Percentiles rank a stretch among this genome's conserved stretches.
Evolutionary conservation across 1,284 basidiomycete species (phyloP).

Genomic region (Omphalotus olearius): DNA sequence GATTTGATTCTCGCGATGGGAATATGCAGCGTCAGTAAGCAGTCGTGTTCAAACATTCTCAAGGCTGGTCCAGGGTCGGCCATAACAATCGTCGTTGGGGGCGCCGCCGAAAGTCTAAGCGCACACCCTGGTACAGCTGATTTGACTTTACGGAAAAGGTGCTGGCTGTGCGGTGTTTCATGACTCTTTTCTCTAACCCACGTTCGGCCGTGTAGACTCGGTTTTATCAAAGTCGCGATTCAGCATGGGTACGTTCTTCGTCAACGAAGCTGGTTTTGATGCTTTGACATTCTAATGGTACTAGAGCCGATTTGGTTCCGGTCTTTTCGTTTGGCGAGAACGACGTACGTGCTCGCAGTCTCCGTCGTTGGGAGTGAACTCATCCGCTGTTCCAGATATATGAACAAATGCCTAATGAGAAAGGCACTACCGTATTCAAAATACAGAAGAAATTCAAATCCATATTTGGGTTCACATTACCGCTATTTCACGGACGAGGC

Average conservation of each 20-base stretch:
- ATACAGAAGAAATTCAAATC: constrained; percentile 89
- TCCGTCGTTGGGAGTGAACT: not conserved
- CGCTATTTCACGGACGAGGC: constrained; percentile 89
- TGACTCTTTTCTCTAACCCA: not conserved
- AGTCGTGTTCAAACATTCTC: constrained; percentile 88
- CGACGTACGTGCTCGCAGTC: constrained; percentile 58
- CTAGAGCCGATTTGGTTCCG: constrained; percentile 86
- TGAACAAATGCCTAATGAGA: constrained; percentile 92
- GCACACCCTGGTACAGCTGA: constrained; percentile 95
- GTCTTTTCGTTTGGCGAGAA: constrained; percentile 99
- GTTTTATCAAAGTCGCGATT: constrained; percentile 97
- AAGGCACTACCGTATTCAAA: constrained; percentile 84
- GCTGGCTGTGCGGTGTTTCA: constrained; percentile 13
- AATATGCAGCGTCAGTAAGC: constrained; percentile 88
- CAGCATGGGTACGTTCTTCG: constrained; percentile 68
- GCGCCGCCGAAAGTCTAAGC: constrained; percentile 90
- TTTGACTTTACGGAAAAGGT: constrained; percentile 82
- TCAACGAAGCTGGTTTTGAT: not conserved
- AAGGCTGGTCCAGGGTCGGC: constrained; percentile 66
- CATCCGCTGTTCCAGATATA: constrained; percentile 63
- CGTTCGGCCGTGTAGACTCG: constrained; percentile 44
- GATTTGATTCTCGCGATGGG: constrained; percentile 86
- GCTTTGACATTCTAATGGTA: not conserved
- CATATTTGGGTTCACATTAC: constrained; percentile 95
- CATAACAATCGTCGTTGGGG: constrained; percentile 95